phyloP scores from a whole-genome alignment of 2,329 filamentous ascomycete species.

The Didymella sp. region DNA sequence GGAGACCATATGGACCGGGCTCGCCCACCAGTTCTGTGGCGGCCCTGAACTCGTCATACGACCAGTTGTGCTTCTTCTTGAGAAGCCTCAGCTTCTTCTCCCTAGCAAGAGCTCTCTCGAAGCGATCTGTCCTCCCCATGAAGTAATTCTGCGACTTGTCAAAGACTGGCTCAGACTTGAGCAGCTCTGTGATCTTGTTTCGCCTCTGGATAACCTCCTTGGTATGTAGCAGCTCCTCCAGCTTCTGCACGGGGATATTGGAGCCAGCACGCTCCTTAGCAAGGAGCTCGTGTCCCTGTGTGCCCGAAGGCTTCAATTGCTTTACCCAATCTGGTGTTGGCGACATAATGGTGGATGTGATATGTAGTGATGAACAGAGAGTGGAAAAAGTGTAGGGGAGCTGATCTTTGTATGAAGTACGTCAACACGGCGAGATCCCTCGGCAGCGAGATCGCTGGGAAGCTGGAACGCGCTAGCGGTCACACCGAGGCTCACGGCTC shows the following conservation, averaged over 20 bases:
- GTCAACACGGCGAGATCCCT: constrained; percentile 29
- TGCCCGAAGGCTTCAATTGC: constrained; percentile 68
- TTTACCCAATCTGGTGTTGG: constrained; percentile 69
- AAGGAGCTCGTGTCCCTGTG: constrained; percentile 73
- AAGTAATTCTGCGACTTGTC: constrained; percentile 83
- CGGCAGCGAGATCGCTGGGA: constrained; percentile 31
- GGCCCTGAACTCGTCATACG: constrained; percentile 65
- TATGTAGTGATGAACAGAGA: constrained; percentile 17
- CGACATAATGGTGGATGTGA: constrained; percentile 37
- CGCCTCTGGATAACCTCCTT: constrained; percentile 68
- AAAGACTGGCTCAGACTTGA: constrained; percentile 73
- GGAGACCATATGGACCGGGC: constrained; percentile 75
- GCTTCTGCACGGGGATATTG: constrained; percentile 69
- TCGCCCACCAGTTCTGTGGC: constrained; percentile 76
- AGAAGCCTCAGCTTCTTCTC: constrained; percentile 74
- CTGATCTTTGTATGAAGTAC: constrained; percentile 22
- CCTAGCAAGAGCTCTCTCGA: constrained; percentile 72
- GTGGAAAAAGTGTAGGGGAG: constrained; percentile 8
- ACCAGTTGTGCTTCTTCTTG: constrained; percentile 71
- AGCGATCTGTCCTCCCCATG: constrained; percentile 70
- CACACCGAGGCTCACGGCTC: constrained; percentile 29
- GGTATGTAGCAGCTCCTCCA: constrained; percentile 73
- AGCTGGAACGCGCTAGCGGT: constrained; percentile 26
- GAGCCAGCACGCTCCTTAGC: constrained; percentile 71
- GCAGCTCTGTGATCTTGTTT: constrained; percentile 66